Percentiles rank a stretch among this genome's conserved stretches.
Conservation (phyloP, 345 rosid species). For the Geranium brycei region DNA sequence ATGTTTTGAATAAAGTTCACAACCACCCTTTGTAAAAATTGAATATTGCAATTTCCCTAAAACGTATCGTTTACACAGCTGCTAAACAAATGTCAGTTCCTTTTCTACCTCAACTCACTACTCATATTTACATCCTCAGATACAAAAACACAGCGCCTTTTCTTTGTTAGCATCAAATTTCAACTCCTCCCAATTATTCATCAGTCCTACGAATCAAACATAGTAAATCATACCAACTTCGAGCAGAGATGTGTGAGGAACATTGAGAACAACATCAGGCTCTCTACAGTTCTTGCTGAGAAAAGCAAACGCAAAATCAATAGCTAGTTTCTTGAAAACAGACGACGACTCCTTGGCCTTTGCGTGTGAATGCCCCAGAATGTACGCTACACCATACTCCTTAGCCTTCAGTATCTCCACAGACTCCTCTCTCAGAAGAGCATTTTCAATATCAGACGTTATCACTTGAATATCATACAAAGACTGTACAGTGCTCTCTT, state of each 20-base stretch:
- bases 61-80: too few relatives aligned
- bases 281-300: slow-evolving; percentile 66
- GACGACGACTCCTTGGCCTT: slow-evolving; percentile 56
- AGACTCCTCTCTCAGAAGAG: slow-evolving; percentile 25
- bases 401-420: slow-evolving; percentile 40
- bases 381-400: slow-evolving; percentile 59
- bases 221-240: slow-evolving; percentile 73
- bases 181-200: too few relatives aligned
- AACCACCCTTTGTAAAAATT: too few relatives aligned
- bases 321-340: slow-evolving; percentile 45
- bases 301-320: slow-evolving; percentile 43
- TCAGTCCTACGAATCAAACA: slow-evolving; percentile 17
- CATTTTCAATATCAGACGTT: slow-evolving; percentile 5
- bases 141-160: too few relatives aligned
- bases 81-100: too few relatives aligned
- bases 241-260: slow-evolving; percentile 53
- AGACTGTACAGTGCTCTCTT: slow-evolving; percentile 1
- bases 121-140: too few relatives aligned
- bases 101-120: too few relatives aligned
- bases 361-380: slow-evolving; percentile 52
- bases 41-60: too few relatives aligned
- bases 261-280: slow-evolving; percentile 47
- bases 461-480: slow-evolving; percentile 7
- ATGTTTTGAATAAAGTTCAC: too few relatives aligned
- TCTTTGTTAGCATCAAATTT: too few relatives aligned